Percentiles rank a stretch among this genome's conserved stretches.
Evolutionary conservation across 192 early-diverging fungal species (phyloP).

Genomic region (Linderina pennispora): DNA sequence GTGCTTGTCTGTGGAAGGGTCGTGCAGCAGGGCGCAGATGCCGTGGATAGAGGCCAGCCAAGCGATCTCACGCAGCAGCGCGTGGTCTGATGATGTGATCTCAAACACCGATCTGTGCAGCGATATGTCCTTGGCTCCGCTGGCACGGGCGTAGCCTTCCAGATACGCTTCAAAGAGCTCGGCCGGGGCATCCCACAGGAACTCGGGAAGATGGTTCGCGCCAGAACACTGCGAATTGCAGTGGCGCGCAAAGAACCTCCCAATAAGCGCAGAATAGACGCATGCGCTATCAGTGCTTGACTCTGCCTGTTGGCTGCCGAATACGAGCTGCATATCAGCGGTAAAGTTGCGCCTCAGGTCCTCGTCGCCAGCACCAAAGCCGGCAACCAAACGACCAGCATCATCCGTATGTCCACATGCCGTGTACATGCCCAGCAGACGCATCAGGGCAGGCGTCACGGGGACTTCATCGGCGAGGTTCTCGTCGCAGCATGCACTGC

Average conservation of each 20-base stretch:
- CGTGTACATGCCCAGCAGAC: constrained; percentile 27
- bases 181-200: constrained; percentile 23
- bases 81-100: constrained; percentile 10
- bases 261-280: constrained; percentile 9
- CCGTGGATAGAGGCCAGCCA: constrained; percentile 44
- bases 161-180: constrained; percentile 16
- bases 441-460: constrained; percentile 5
- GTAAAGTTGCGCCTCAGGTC: constrained; percentile 1
- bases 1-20: neutral
- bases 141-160: constrained; percentile 3
- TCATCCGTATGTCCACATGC: constrained; percentile 3
- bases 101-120: too few species aligned
- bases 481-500: constrained; percentile 7
- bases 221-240: constrained; percentile 2
- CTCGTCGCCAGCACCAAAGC: constrained; percentile 6
- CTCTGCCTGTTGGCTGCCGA: neutral
- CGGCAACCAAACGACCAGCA: neutral
- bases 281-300: neutral
- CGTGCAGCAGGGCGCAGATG: constrained; percentile 8
- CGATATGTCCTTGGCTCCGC: neutral
- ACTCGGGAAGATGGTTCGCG: constrained; percentile 23
- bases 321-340: constrained; percentile 2
- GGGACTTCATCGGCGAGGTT: constrained; percentile 13
- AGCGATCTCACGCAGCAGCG: constrained; percentile 27
- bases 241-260: constrained; percentile 24